A percentile compares a stretch with the other conserved stretches of the same genome.
Conservation (phyloP, 495 filamentous ascomycete species). For the Penicillium macrosclerotiorum region DNA sequence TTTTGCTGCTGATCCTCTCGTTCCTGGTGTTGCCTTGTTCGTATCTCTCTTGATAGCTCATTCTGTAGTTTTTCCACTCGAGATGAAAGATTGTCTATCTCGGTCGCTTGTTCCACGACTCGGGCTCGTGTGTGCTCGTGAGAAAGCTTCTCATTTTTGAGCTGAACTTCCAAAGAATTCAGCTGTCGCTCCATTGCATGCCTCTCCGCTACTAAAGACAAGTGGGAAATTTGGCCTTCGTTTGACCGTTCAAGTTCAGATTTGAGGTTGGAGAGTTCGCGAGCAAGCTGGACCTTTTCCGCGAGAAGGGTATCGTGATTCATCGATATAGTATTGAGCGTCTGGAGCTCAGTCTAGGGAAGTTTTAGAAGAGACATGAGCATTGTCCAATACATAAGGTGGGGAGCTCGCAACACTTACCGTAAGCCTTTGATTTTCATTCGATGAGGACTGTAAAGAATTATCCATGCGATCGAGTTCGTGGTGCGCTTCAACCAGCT, state of each 20-base stretch:
- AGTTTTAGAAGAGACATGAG: neutral
- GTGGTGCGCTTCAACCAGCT: constrained; percentile 55
- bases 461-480: constrained; percentile 55
- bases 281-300: constrained; percentile 71
- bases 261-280: constrained; percentile 67
- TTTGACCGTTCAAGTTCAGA: constrained; percentile 74
- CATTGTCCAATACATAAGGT: neutral
- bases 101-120: constrained; percentile 33
- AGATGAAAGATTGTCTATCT: constrained; percentile 46
- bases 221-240: constrained; percentile 65
- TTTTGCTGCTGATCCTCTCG: constrained; percentile 27
- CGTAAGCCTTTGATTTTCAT: constrained; percentile 66
- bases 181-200: constrained; percentile 71
- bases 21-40: constrained; percentile 36
- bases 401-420: constrained; percentile 40
- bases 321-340: constrained; percentile 58
- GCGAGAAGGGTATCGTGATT: constrained; percentile 68
- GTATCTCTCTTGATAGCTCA: constrained; percentile 45
- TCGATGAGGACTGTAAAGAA: constrained; percentile 54
- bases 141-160: constrained; percentile 73
- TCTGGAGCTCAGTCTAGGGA: constrained; percentile 70
- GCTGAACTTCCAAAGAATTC: constrained; percentile 70
- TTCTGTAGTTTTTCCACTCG: constrained; percentile 41
- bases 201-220: constrained; percentile 69
- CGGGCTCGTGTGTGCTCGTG: constrained; percentile 59